Base-by-base conservation (phyloP, 805 yeast genomes). In the Candida maltosa region DNA sequence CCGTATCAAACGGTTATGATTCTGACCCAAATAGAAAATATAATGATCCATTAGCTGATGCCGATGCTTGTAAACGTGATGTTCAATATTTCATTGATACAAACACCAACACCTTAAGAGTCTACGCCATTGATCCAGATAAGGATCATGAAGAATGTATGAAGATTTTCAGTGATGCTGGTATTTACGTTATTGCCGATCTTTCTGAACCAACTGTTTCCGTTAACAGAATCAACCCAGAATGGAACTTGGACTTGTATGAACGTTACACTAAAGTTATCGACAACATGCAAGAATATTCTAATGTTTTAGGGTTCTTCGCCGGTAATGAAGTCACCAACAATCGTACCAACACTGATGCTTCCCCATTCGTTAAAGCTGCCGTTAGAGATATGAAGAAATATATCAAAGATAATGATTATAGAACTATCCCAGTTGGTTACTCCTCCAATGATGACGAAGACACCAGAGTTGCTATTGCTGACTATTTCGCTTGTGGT, bases 321-420 rank as follows among this genome's bases (percentile, higher is more conserved):
- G 97, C 97, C 19, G 98, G 97, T 42, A 93, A 93, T 63, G 98
- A 91, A 73, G 97, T 93, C 35, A 78, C 91, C 41, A 91, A 89
- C 62, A 87, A 86, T 54, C 65, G 62, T 29, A 66, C 87, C 32
- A 89, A 87, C 62, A 85, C 97, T 10, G 82, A 79, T 48, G 86
- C 97, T 21, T 88, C 97, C 19, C 87, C 97, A 2, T 91, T 80
- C 61, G 95, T 93, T 38, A 93, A 91, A 72, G 96, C 97, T 20
- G 96, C 97, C 12, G 74, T 93, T 42, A 82, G 98, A 62, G 98
- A 91, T 58, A 74, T 76, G 54, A 89, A 86, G 64, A 52, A 70
- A 12, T 88, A 93, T 64, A 85, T 93, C 48, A 60, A 67, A 35
- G 70, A 65, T 37, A 66, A 78, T 59, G 67, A 70, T 20, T 86